phyloP scores from a whole-genome alignment of 495 filamentous ascomycete species.

The Extremus antarcticus region DNA sequence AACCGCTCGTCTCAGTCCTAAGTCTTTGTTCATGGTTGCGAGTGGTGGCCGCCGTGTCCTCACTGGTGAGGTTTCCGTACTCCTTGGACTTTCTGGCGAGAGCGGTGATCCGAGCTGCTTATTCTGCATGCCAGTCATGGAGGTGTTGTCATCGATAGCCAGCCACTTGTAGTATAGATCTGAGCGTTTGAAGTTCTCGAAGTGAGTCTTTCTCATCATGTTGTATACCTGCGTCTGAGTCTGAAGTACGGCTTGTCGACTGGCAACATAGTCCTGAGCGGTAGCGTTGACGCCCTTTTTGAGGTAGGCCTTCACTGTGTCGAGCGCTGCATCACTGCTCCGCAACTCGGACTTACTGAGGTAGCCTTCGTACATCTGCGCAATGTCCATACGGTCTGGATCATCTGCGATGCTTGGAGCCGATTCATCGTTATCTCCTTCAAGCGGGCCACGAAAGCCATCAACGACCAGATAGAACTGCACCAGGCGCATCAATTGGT shows the following conservation, averaged over 20 bases:
- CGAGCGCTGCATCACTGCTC: constrained; percentile 55
- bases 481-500: constrained; percentile 72
- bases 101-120: constrained; percentile 21
- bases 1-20: constrained; percentile 47
- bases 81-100: constrained; percentile 8
- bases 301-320: constrained; percentile 64
- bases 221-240: constrained; percentile 77
- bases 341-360: constrained; percentile 71
- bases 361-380: constrained; percentile 83
- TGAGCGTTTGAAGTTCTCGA: constrained; percentile 77
- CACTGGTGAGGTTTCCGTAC: constrained; percentile 15
- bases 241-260: constrained; percentile 67
- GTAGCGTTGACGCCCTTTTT: constrained; percentile 63
- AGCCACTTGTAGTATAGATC: constrained; percentile 93
- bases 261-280: constrained; percentile 69
- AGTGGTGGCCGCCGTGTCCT: constrained; percentile 6
- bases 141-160: constrained; percentile 69
- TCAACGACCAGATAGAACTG: constrained; percentile 99
- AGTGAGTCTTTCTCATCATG: constrained; percentile 67
- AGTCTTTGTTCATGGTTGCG: constrained; percentile 13
- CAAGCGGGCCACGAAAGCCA: constrained; percentile 89
- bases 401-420: constrained; percentile 54
- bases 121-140: constrained; percentile 7
- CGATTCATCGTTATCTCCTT: constrained; percentile 64
- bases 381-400: constrained; percentile 75